A percentile compares a stretch with the other conserved stretches of the same genome.
phyloP scores from a whole-genome alignment of 2,329 filamentous ascomycete species.

The Microdochium nivale region DNA sequence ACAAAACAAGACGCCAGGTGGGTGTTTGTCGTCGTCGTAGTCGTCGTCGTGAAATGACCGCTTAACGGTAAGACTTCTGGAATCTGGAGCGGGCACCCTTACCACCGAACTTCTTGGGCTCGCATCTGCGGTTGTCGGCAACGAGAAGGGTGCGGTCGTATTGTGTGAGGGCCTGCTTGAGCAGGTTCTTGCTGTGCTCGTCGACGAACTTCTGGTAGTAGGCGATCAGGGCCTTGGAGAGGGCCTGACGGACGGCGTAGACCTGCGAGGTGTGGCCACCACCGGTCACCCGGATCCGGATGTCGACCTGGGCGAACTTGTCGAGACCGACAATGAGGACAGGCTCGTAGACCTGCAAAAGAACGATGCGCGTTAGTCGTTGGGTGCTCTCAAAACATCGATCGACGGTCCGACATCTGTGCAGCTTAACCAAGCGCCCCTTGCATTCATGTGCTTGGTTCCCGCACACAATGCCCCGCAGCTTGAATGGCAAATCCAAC shows the following conservation, averaged over 20 bases:
- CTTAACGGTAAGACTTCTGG: slow-evolving; percentile 97
- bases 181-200: slow-evolving; percentile 99
- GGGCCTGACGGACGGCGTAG: slow-evolving; percentile 98
- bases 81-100: slow-evolving; percentile 90
- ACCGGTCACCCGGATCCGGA: slow-evolving; percentile 90
- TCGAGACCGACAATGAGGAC: slow-evolving; percentile 94
- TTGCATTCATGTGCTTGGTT: not conserved
- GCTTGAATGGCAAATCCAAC: too few species aligned
- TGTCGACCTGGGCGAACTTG: slow-evolving; percentile 95
- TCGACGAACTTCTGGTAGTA: slow-evolving; percentile 99
- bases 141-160: slow-evolving; percentile 97
- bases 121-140: slow-evolving; percentile 96
- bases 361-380: slow-evolving; percentile 5
- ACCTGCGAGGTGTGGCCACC: slow-evolving; percentile 97
- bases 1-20: not conserved
- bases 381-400: not conserved
- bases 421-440: not conserved
- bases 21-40: not conserved
- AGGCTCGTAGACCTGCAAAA: slow-evolving; percentile 83
- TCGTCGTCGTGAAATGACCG: not conserved
- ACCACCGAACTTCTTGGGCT: slow-evolving; percentile 98
- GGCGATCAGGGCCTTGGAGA: slow-evolving; percentile 92
- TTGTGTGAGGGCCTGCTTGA: slow-evolving; percentile 93
- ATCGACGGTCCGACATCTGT: not conserved
- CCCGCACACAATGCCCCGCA: not conserved